These are phyloP conservation scores for Volvox carteri DNA, from an alignment of 163 green algal genomes.

Conservation along the genomic window DNA sequence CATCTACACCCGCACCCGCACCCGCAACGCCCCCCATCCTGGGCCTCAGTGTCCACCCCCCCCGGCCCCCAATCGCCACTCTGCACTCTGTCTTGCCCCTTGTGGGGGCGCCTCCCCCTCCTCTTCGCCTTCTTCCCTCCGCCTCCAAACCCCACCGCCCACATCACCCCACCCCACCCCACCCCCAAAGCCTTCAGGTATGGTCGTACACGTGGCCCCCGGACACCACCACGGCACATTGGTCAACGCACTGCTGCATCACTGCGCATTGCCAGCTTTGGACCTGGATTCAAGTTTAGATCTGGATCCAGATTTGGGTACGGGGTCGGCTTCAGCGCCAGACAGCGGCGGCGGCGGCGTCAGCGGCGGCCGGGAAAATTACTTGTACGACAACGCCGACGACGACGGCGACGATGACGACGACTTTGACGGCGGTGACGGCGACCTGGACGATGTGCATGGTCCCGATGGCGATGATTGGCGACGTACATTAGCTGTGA, in stretches of 20 bases:
- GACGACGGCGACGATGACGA: constrained; percentile 24
- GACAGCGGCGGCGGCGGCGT: constrained; percentile 14
- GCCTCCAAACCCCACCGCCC: background rate
- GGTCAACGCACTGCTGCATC: constrained; percentile 96
- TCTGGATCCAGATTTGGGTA: background rate
- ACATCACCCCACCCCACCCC: background rate
- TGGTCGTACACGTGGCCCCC: constrained; percentile 95
- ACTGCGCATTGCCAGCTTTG: constrained; percentile 82
- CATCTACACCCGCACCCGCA: too few species aligned
- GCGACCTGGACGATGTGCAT: background rate
- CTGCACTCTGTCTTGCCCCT: background rate
- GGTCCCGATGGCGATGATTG: too few species aligned
- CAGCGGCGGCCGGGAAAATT: constrained; percentile 13
- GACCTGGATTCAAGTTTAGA: constrained; percentile 45
- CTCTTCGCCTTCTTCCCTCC: background rate
- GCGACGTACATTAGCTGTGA: background rate
- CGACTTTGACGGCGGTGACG: background rate
- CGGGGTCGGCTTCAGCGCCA: background rate
- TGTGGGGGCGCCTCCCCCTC: background rate
- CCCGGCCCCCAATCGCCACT: too few species aligned
- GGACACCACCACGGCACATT: constrained; percentile 94
- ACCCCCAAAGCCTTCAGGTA: constrained; percentile 76
- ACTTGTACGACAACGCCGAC: background rate
- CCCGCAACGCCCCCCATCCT: too few species aligned
- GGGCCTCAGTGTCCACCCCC: too few species aligned